These are phyloP conservation scores for Diaporthe citriasiana DNA, from an alignment of 2,329 filamentous ascomycete species.

Conservation along the genomic window DNA sequence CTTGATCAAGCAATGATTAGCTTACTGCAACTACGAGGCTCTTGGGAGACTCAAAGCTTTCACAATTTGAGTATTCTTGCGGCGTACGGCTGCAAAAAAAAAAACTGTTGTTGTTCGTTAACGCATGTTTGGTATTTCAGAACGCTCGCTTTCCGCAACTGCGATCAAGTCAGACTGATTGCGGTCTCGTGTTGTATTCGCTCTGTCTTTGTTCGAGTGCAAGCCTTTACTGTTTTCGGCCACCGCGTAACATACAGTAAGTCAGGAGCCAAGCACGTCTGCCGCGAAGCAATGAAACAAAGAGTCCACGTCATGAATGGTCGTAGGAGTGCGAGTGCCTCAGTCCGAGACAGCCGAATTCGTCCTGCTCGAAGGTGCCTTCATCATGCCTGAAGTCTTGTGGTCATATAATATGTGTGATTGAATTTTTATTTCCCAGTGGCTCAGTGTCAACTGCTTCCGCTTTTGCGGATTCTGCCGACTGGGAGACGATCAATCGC, in stretches of 20 bases:
- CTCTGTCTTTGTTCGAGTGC: conserved; percentile 12
- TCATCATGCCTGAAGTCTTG: background rate
- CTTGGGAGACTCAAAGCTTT: background rate
- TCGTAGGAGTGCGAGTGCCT: background rate
- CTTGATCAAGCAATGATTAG: background rate
- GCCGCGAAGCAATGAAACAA: background rate
- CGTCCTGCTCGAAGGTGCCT: background rate
- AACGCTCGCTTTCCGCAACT: background rate
- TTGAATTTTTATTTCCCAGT: background rate
- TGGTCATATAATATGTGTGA: too few species aligned
- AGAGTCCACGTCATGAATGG: background rate
- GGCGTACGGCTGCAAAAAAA: background rate
- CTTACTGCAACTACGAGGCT: background rate
- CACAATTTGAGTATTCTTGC: background rate
- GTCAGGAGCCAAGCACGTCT: background rate
- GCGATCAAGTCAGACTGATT: background rate
- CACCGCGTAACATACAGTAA: background rate
- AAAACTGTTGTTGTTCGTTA: background rate
- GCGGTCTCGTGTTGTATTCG: background rate
- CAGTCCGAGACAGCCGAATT: background rate
- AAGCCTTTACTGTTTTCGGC: conserved; percentile 2
- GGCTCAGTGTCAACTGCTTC: background rate
- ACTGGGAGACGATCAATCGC: too few species aligned
- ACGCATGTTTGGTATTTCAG: too few species aligned
- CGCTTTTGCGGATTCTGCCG: background rate